These are phyloP conservation scores for Graphilbum fragrans DNA, from an alignment of 2,329 filamentous ascomycete species.

Conservation along the genomic window DNA sequence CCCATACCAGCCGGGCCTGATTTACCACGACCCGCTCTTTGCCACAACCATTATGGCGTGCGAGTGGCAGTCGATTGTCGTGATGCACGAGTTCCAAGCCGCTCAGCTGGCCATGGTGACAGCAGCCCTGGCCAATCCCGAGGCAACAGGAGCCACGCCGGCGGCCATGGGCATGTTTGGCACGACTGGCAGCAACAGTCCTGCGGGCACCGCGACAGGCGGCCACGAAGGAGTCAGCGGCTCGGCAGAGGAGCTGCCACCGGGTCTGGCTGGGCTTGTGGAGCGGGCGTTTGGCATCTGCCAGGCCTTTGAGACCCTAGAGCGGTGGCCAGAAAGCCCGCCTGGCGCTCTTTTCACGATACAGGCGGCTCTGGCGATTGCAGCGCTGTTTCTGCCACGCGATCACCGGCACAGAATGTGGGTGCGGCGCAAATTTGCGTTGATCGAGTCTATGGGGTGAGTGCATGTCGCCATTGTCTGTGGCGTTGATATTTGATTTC, in stretches of 20 bases:
- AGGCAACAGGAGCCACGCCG: background rate
- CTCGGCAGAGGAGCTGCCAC: conserved; percentile 1
- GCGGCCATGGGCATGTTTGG: background rate
- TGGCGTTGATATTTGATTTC: background rate
- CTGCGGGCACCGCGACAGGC: background rate
- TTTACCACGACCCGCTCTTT: conserved; percentile 62
- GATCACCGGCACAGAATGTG: conserved; percentile 64
- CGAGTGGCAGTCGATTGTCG: conserved; percentile 65
- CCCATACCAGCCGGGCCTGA: conserved; percentile 55
- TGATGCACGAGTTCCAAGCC: conserved; percentile 72
- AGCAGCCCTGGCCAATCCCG: background rate
- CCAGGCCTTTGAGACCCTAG: conserved; percentile 68
- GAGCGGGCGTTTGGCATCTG: conserved; percentile 57
- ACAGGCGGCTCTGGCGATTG: conserved; percentile 66
- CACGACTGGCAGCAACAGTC: background rate
- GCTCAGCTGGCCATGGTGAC: conserved; percentile 19
- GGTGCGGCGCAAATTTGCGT: conserved; percentile 67
- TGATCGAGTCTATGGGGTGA: conserved; percentile 43
- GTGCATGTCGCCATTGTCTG: conserved; percentile 1
- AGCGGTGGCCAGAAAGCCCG: conserved; percentile 57
- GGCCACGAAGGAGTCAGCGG: background rate
- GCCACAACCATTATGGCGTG: conserved; percentile 61
- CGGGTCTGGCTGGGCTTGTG: conserved; percentile 35
- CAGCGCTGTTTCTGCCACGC: conserved; percentile 66
- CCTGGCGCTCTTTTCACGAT: conserved; percentile 59